Conservation (phyloP, 1,139 yeast species). For the Candida pseudoviswanathii region DNA sequence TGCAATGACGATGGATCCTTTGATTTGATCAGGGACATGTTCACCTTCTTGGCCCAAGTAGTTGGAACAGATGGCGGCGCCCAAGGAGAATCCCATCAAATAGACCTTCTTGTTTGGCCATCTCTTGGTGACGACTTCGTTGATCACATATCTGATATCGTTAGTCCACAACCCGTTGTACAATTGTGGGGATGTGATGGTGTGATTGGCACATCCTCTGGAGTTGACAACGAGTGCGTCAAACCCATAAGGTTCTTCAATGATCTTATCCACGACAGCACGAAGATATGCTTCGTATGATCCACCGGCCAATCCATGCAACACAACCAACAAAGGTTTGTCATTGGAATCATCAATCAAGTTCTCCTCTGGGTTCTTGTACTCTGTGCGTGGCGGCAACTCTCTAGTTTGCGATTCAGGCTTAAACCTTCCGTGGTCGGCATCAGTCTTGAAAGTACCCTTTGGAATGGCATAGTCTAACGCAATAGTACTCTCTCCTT, state of each 20-base stretch:
- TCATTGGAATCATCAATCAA: slow-evolving; percentile 28
- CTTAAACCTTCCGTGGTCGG: slow-evolving; percentile 28
- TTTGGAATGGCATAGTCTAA: slow-evolving; percentile 40
- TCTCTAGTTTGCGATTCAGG: slow-evolving; percentile 39
- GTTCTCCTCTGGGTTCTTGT: slow-evolving; percentile 37
- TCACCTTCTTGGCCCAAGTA: slow-evolving; percentile 56
- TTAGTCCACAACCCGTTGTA: slow-evolving; percentile 67
- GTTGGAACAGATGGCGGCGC: slow-evolving; percentile 58
- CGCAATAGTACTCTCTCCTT: slow-evolving; percentile 43
- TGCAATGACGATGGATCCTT: slow-evolving; percentile 52
- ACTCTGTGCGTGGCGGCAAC: slow-evolving; percentile 49
- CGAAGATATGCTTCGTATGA: slow-evolving; percentile 61
- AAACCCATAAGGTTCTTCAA: slow-evolving; percentile 36
- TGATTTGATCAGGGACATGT: slow-evolving; percentile 36
- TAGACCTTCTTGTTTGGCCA: slow-evolving; percentile 56
- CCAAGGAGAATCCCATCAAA: slow-evolving; percentile 58
- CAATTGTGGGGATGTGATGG: slow-evolving; percentile 58
- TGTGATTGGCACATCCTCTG: slow-evolving; percentile 63
- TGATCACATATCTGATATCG: slow-evolving; percentile 55
- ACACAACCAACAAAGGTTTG: slow-evolving; percentile 53
- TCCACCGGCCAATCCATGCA: slow-evolving; percentile 68
- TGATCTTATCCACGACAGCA: slow-evolving; percentile 39
- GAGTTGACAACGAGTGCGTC: slow-evolving; percentile 60
- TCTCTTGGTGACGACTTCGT: slow-evolving; percentile 42
- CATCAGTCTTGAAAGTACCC: slow-evolving; percentile 15